Conservation (phyloP, 2,329 filamentous ascomycete genomes). For the Fusarium humuli region DNA sequence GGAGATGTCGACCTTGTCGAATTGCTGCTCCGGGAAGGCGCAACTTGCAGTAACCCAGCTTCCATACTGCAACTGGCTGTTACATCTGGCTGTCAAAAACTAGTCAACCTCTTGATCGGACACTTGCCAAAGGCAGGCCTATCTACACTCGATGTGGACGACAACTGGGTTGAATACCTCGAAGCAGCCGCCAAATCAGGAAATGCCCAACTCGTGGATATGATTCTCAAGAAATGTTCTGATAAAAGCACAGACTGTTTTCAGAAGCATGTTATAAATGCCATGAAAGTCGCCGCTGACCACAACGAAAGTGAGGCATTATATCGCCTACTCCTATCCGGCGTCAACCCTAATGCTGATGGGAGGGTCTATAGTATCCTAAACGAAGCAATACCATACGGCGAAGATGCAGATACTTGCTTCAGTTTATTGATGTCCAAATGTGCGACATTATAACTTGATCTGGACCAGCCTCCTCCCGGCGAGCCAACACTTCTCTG, state of each 20-base stretch:
- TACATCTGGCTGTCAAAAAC: not conserved
- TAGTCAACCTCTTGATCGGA: not conserved
- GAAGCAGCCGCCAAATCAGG: not conserved
- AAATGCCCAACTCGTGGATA: rapidly evolving
- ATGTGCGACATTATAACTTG: not conserved
- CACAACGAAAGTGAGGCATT: rapidly evolving
- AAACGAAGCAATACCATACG: not conserved
- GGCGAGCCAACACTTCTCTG: not conserved
- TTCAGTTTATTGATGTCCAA: not conserved
- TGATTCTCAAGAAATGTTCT: not conserved
- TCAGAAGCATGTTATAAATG: not conserved
- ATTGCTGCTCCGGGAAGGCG: not conserved
- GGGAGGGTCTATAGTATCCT: not conserved
- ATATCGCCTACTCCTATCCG: not conserved
- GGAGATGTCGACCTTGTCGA: not conserved
- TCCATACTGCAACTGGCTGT: not conserved
- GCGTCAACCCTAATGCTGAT: not conserved
- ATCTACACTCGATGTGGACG: not conserved
- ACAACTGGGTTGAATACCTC: not conserved
- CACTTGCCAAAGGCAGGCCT: not conserved
- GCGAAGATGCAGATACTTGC: rapidly evolving
- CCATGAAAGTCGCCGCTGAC: rapidly evolving
- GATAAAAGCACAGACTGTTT: rapidly evolving
- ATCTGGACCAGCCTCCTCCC: not conserved
- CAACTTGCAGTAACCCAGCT: not conserved